Conservation (phyloP, 108 stramenopile species). For the Aurantiochytrium sp. region DNA sequence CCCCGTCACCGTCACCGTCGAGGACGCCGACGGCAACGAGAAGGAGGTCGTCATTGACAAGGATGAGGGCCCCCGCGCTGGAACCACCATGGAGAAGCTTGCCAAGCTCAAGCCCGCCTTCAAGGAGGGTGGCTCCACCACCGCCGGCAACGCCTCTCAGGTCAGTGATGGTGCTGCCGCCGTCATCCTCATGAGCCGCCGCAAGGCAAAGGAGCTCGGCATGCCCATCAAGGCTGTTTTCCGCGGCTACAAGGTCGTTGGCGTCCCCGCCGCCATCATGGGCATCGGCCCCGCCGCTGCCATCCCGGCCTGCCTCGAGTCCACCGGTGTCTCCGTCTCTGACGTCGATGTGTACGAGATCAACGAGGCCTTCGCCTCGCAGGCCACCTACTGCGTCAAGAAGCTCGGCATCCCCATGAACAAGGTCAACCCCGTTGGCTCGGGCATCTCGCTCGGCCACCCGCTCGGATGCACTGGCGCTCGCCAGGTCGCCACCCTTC, state of each 20-base stretch:
- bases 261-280: conserved; percentile 83
- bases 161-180: conserved; percentile 93
- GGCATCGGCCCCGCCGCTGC: conserved; percentile 79
- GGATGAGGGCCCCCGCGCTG: conserved; percentile 84
- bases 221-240: conserved; percentile 70
- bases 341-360: conserved; percentile 91
- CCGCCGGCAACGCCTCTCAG: conserved; percentile 83
- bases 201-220: conserved; percentile 55
- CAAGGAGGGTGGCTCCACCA: conserved; percentile 68
- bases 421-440: conserved; percentile 93
- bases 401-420: conserved; percentile 46
- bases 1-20: conserved; percentile 48
- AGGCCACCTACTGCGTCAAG: conserved; percentile 67
- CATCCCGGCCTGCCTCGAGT: conserved; percentile 70
- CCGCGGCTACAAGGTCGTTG: conserved; percentile 59
- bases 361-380: conserved; percentile 94
- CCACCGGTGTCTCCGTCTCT: conserved; percentile 41
- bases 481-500: conserved; percentile 75
- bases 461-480: conserved; percentile 88
- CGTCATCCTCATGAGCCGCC: conserved; percentile 73
- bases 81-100: conserved; percentile 65
- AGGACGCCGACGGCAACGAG: background rate
- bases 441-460: conserved; percentile 92
- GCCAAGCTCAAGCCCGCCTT: conserved; percentile 73
- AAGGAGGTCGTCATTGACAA: conserved; percentile 37